Percentiles rank a stretch among this genome's conserved stretches.
Evolutionary conservation across 805 yeast genomes (phyloP).

Genomic region (Scheffersomyces lignosus): DNA sequence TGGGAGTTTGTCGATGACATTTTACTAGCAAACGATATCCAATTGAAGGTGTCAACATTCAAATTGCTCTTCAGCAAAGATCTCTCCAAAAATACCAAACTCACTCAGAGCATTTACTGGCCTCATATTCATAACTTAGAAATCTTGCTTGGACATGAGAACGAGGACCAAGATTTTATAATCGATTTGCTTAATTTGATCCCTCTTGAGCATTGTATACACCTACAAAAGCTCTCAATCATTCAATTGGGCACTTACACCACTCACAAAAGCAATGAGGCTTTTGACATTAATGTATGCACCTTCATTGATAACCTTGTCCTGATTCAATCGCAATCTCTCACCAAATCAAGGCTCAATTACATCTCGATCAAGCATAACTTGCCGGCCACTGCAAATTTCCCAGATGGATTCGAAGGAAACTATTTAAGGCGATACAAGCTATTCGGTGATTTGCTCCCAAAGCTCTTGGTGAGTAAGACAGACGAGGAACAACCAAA

Average conservation of each 20-base stretch:
- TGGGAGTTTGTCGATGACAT: conserved; percentile 16
- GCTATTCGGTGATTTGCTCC: conserved; percentile 50
- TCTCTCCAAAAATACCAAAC: conserved; percentile 3
- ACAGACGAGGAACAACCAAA: conserved; percentile 20
- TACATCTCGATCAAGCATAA: conserved; percentile 55
- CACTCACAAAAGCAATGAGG: conserved; percentile 35
- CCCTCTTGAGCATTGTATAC: conserved; percentile 25
- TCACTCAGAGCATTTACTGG: conserved; percentile 20
- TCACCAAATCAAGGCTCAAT: conserved; percentile 23
- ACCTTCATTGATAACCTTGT: conserved; percentile 18
- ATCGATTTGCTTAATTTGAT: conserved; percentile 41
- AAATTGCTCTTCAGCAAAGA: conserved; percentile 20
- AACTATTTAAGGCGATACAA: conserved; percentile 61
- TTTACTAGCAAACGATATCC: not conserved
- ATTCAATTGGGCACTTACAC: conserved; percentile 29
- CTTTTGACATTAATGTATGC: conserved; percentile 50
- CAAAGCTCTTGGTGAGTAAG: conserved; percentile 28
- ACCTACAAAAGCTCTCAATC: conserved; percentile 37
- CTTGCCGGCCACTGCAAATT: conserved; percentile 57
- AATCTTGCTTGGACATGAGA: conserved; percentile 54
- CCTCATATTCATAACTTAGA: conserved; percentile 41
- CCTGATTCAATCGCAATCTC: not conserved
- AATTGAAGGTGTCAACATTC: conserved; percentile 18
- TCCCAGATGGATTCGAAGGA: conserved; percentile 71
- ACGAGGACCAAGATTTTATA: conserved; percentile 43